Percentiles rank a stretch among this genome's conserved stretches.
Conservation (phyloP, 306 rosid genomes). For the Glycine tomentella region DNA sequence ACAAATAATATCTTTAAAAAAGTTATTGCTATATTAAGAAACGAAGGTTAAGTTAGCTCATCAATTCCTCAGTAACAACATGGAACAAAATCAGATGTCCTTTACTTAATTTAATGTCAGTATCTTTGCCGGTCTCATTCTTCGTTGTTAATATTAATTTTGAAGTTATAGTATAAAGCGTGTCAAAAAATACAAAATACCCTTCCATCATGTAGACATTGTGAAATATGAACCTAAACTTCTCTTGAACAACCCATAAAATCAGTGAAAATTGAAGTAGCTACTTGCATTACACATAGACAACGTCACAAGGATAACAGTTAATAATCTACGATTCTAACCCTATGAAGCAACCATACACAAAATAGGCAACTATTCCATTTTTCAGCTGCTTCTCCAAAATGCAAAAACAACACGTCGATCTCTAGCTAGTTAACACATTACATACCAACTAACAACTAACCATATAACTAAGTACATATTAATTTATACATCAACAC, state of each 20-base stretch:
- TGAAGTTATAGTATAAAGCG: background rate
- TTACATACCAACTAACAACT: background rate
- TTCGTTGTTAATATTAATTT: background rate
- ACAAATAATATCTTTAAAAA: too few relatives aligned
- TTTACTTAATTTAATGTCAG: background rate
- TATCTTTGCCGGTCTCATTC: background rate
- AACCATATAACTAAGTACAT: background rate
- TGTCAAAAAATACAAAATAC: background rate
- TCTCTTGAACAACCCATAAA: background rate
- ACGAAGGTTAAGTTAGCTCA: too few relatives aligned
- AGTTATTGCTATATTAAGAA: too few relatives aligned
- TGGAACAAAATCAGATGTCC: background rate
- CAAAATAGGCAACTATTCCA: background rate
- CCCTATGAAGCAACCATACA: background rate
- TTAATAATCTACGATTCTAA: background rate
- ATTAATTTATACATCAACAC: background rate
- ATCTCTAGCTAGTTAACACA: background rate
- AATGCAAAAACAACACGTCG: background rate
- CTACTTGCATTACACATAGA: background rate
- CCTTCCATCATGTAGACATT: background rate
- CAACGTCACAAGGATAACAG: background rate
- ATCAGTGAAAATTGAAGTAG: background rate
- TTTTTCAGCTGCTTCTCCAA: background rate
- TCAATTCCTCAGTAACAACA: background rate
- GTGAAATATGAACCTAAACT: slow-evolving; percentile 13